phyloP scores from a whole-genome alignment of 768 basidiomycete genomes.

The Mycena epipterygia region DNA sequence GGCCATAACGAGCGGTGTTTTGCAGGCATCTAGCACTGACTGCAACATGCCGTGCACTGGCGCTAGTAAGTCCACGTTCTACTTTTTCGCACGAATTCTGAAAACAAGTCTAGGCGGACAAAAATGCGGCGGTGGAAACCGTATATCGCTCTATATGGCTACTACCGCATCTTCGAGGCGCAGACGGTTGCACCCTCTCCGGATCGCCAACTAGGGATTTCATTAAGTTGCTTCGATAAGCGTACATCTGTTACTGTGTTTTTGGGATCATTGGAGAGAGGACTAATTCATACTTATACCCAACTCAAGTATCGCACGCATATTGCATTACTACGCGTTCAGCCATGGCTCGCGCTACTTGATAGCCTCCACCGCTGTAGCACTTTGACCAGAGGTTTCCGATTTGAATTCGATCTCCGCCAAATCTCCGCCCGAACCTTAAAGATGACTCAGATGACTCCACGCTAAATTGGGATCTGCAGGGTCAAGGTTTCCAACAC shows the following conservation, averaged over 20 bases:
- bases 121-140: conserved; percentile 48
- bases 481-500: neutral
- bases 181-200: neutral
- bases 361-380: too few species aligned
- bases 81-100: neutral
- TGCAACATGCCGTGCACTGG: conserved; percentile 21
- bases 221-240: too few species aligned
- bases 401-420: neutral
- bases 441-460: neutral
- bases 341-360: too few species aligned
- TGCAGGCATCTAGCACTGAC: neutral
- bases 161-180: neutral
- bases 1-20: neutral
- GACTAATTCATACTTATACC: too few species aligned
- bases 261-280: too few species aligned
- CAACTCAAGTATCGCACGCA: too few species aligned
- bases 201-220: neutral
- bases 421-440: neutral
- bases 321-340: too few species aligned
- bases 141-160: conserved; percentile 38
- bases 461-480: neutral
- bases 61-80: conserved; percentile 4
- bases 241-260: too few species aligned
- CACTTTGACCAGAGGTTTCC: too few species aligned
- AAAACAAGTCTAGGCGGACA: conserved; percentile 6